phyloP scores from a whole-genome alignment of 768 basidiomycete genomes.

The Russula earlei region DNA sequence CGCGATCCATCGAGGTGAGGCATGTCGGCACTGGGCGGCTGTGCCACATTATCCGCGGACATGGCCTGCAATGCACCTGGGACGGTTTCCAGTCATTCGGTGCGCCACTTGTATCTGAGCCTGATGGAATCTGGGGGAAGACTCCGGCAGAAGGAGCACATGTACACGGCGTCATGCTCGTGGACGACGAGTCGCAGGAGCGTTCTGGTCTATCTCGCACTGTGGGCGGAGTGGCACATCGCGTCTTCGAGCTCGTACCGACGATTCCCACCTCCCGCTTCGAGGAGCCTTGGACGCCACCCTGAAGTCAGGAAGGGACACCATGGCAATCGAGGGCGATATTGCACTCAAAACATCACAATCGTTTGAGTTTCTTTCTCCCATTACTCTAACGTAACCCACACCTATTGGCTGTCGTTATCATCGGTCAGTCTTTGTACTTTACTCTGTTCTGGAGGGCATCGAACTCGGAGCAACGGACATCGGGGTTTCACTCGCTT shows the following conservation, averaged over 20 bases:
- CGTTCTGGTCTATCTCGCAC: slow-evolving; percentile 28
- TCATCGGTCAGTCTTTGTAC: too few species aligned
- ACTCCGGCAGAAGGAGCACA: slow-evolving; percentile 63
- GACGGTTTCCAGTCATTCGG: slow-evolving; percentile 54
- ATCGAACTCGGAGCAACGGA: too few species aligned
- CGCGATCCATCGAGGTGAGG: slow-evolving; percentile 83
- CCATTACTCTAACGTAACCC: too few species aligned
- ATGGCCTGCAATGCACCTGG: slow-evolving; percentile 80
- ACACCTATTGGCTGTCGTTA: too few species aligned
- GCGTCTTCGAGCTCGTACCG: slow-evolving; percentile 70
- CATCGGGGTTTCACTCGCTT: too few species aligned
- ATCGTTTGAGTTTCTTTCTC: too few species aligned
- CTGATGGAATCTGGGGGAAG: slow-evolving; percentile 36
- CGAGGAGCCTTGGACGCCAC: slow-evolving; percentile 21
- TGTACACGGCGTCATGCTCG: slow-evolving; percentile 80
- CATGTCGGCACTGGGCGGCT: slow-evolving; percentile 72
- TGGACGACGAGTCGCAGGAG: slow-evolving; percentile 28
- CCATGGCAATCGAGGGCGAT: too few species aligned
- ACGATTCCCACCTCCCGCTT: slow-evolving; percentile 49
- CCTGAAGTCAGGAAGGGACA: too few species aligned
- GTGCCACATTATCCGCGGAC: slow-evolving; percentile 72
- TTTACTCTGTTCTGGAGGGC: too few species aligned
- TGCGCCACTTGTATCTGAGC: slow-evolving; percentile 30
- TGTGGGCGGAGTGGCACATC: slow-evolving; percentile 43
- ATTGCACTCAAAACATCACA: too few species aligned